phyloP scores from a whole-genome alignment of 169 alveolate genomes.

The Plasmodium billcollinsi region DNA sequence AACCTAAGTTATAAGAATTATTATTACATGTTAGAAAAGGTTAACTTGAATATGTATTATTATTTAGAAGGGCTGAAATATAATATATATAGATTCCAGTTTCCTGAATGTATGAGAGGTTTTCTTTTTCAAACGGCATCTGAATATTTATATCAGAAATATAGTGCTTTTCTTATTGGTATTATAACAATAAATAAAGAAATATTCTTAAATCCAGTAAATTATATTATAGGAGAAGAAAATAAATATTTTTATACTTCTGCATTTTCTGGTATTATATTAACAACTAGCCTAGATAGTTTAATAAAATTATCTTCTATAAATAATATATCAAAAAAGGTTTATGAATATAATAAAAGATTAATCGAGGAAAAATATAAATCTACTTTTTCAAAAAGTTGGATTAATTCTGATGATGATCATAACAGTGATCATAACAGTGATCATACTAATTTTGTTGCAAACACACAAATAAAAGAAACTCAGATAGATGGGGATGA shows the following conservation, averaged over 20 bases:
- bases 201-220: conserved; percentile 82
- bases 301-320: conserved; percentile 79
- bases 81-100: conserved; percentile 71
- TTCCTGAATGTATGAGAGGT: conserved; percentile 77
- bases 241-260: conserved; percentile 39
- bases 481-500: conserved; percentile 27
- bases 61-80: conserved; percentile 73
- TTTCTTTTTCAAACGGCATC: conserved; percentile 79
- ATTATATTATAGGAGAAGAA: conserved; percentile 83
- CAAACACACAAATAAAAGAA: conserved; percentile 4
- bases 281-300: conserved; percentile 81
- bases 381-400: too few relatives aligned
- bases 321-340: conserved; percentile 69
- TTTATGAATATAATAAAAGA: conserved; percentile 64
- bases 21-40: conserved; percentile 42
- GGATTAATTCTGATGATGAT: background rate
- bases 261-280: conserved; percentile 79
- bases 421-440: too few relatives aligned
- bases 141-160: conserved; percentile 79
- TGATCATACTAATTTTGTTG: conserved; percentile 15
- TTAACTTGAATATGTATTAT: conserved; percentile 65
- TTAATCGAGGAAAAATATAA: conserved; percentile 18
- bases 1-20: conserved; percentile 12
- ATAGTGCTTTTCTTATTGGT: conserved; percentile 83
- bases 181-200: conserved; percentile 78